A percentile compares a stretch with the other conserved stretches of the same genome.
Evolutionary conservation across 352 stramenopile genomes (phyloP).

Genomic region (Globisporangium paroecandrum): DNA sequence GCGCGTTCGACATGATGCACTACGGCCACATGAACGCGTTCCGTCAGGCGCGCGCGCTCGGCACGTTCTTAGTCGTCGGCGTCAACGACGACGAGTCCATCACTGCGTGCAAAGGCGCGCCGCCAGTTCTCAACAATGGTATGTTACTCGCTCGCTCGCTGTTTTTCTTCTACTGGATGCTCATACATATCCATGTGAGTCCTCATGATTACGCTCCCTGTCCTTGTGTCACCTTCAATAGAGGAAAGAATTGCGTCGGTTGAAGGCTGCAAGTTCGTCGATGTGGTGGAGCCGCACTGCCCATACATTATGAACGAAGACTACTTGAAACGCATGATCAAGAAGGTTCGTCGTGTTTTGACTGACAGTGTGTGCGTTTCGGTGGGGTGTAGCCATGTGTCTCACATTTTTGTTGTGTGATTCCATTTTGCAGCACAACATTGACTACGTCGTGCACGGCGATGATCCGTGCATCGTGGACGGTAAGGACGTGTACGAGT

Average conservation of each 20-base stretch:
- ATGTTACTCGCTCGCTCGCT: background rate
- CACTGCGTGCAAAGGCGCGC: conserved; percentile 93
- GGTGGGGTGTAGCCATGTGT: conserved; percentile 11
- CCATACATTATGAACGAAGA: conserved; percentile 99
- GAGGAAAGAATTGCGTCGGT: conserved; percentile 96
- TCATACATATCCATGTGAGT: background rate
- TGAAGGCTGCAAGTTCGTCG: conserved; percentile 97
- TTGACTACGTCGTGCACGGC: conserved; percentile 99
- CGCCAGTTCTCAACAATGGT: conserved; percentile 95
- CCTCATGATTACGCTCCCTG: background rate
- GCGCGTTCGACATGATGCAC: conserved; percentile 99
- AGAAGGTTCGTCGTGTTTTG: conserved; percentile 51
- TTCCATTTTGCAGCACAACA: conserved; percentile 65
- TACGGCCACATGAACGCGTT: conserved; percentile 99
- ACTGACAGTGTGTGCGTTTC: background rate
- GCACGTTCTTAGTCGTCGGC: conserved; percentile 97
- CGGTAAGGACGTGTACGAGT: conserved; percentile 98
- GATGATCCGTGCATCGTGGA: conserved; percentile 99
- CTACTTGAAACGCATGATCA: conserved; percentile 97
- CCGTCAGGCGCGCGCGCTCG: conserved; percentile 92
- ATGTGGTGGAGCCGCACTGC: conserved; percentile 96
- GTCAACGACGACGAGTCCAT: conserved; percentile 98
- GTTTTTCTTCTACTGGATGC: background rate
- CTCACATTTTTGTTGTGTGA: background rate
- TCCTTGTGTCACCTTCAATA: conserved; percentile 11